Base-by-base conservation (phyloP, 2,329 filamentous ascomycete species). In the Pyrenophora tritici-repentis region DNA sequence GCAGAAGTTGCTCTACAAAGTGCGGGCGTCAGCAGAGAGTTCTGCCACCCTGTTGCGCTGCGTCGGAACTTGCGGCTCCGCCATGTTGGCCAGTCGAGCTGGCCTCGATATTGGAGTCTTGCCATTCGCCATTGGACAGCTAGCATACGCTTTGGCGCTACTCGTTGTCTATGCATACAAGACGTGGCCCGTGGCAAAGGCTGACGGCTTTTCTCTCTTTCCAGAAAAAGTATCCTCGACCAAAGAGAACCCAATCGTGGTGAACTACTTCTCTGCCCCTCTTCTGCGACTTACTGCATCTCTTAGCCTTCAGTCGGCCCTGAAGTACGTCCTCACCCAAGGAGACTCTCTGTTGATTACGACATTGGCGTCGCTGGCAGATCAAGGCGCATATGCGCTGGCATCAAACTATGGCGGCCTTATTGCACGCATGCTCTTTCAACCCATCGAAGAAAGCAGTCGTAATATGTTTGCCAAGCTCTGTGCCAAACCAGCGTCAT, bases 321-420 rank as follows among this genome's bases (percentile, higher is more conserved):
- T 97, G 65, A 99, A 99, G 74, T 93, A 97, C 71, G 71, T 97
- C 44, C 83, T 99, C 44, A 97, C 94, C 0, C 91, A 97, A 75
- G 94, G 93, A 53, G 94, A 99, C 75, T 91, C 91, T 1, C 84
- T 97, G 61, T 85, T 97, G 42, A 87, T 99, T 57, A 87, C 89
- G 13, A 76, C 86, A 10, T 80, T 97, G 50, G 87, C 92, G 6
- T 86, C 86, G 0, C 83, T 94, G 1, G 80, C 85, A 35, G 88
- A 92, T 4, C 94, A 97, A 76, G 94, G 94, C 12, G 86, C 91
- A 31, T 99, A 97, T 68, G 91, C 92, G 0, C 81, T 99, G 4
- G 94, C 93, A 44, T 91, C 91, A 64, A 99, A 97, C 73, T 99
- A 81, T 71, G 94, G 94, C 17, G 90, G 92, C 2, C 83, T 99